Evolutionary conservation across 176 grass and related monocot species (phyloP), one percentile per base, ranked within the genome.

Genomic region (Hyparrhenia diplandra): DNA sequence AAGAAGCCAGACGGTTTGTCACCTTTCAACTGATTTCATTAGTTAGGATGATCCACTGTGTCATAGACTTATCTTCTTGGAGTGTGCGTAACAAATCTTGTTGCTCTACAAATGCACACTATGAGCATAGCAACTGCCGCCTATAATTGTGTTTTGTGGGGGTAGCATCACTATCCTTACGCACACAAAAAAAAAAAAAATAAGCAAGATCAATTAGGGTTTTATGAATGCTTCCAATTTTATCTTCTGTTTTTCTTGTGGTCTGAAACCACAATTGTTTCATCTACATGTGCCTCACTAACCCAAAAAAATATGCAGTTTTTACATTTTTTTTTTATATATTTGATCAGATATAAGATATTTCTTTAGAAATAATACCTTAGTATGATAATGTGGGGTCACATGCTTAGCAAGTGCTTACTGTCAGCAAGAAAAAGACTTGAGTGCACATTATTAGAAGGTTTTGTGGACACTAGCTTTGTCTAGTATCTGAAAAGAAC

Each of bases 1-100:
- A 94, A 91, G 92, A 94, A 91, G 75, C 88, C 25, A 88, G 88
- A 94, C 88, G 86, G 92, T 94, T 88, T 91, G 87, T 82, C 58
- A 77, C 21, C 57, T 76, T 72, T 42, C 64, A 18, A 73, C 78
- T 40, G 32, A 20, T 82, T 73, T 72, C 12, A 17, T 62, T 82
- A 35, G 54, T 54, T 71, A 70, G 35, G 66, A 81, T 34, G 6
- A 40, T 72, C 1, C 31, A 42, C n/a, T 14, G 17, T 16, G 11
- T 34, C 27, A 34, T 62, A 60, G 1, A 57, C 65, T 37, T 39
- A n/a, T 41, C 39, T 70, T 5, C 27, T 35, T 63, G 2, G 17
- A 35, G 40, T 8, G 14, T 18, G 10, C 28, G 27, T 23, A 41
- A 62, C 11, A 30, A 43, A 45, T 59, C 39, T 62, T 62, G 18